Evolutionary conservation across 768 basidiomycete genomes (phyloP).

Genomic region (Megacollybia marginata): DNA sequence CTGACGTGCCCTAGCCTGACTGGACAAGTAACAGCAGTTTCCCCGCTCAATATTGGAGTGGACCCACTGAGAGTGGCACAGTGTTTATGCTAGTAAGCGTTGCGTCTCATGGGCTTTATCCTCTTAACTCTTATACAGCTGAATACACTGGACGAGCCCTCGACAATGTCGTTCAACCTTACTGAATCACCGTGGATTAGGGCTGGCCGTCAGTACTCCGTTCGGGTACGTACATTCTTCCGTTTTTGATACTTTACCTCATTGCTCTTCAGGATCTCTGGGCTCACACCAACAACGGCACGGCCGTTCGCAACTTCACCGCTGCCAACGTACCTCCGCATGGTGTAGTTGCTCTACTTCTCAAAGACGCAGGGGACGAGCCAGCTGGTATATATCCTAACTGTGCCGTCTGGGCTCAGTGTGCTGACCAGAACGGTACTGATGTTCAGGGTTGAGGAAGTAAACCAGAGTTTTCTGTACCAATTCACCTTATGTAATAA

Average conservation of each 20-base stretch:
- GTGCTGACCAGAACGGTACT: slow-evolving; percentile 43
- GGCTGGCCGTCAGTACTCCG: slow-evolving; percentile 52
- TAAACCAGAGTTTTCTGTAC: too few relatives aligned
- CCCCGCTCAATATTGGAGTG: slow-evolving; percentile 64
- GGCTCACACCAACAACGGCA: slow-evolving; percentile 50
- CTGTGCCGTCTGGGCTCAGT: slow-evolving; percentile 44
- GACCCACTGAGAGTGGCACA: slow-evolving; percentile 49
- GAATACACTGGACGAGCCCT: slow-evolving; percentile 45
- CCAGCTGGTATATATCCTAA: slow-evolving; percentile 41
- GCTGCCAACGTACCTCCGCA: slow-evolving; percentile 39
- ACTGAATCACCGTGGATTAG: slow-evolving; percentile 63
- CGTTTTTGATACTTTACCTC: background rate
- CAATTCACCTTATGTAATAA: too few relatives aligned
- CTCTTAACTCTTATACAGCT: slow-evolving; percentile 25
- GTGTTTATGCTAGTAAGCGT: slow-evolving; percentile 54
- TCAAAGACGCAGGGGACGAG: slow-evolving; percentile 47
- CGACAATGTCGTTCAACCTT: slow-evolving; percentile 48
- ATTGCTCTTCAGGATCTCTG: slow-evolving; percentile 39
- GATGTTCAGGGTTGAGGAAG: slow-evolving; percentile 7
- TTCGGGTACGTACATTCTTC: slow-evolving; percentile 34
- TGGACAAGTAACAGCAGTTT: slow-evolving; percentile 34
- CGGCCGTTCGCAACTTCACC: slow-evolving; percentile 42
- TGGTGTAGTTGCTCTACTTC: slow-evolving; percentile 45
- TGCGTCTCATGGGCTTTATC: background rate
- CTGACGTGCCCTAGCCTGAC: slow-evolving; percentile 20